phyloP scores from a whole-genome alignment of 1,284 basidiomycete genomes.

The Pseudozyma tsukubaensis region DNA sequence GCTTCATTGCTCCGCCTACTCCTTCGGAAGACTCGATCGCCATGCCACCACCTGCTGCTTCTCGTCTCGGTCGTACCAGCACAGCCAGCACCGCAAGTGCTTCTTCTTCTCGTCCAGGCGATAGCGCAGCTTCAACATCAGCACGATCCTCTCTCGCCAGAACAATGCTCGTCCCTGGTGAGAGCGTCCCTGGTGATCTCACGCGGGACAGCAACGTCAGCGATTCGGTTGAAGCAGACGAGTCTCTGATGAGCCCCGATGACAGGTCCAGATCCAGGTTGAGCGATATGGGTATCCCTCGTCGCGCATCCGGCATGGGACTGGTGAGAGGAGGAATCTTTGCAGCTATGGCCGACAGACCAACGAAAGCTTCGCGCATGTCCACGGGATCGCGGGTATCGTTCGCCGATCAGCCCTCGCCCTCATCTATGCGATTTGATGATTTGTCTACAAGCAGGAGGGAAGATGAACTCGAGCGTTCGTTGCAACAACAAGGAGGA shows the following conservation, averaged over 20 bases:
- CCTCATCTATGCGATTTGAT: slow-evolving; percentile 29
- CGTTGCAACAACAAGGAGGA: slow-evolving; percentile 16
- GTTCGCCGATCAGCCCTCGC: slow-evolving; percentile 31
- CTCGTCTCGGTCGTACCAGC: slow-evolving; percentile 17
- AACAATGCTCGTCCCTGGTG: slow-evolving; percentile 47
- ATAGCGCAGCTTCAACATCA: slow-evolving; percentile 23
- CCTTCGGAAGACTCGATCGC: slow-evolving; percentile 40
- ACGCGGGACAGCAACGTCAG: slow-evolving; percentile 45
- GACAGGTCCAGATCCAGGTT: slow-evolving; percentile 27
- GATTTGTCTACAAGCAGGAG: slow-evolving; percentile 36
- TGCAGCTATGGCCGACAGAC: slow-evolving; percentile 39
- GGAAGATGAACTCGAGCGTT: slow-evolving; percentile 41
- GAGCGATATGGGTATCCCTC: slow-evolving; percentile 39
- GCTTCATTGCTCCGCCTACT: slow-evolving; percentile 42
- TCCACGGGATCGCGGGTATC: slow-evolving; percentile 43
- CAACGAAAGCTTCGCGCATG: slow-evolving; percentile 17
- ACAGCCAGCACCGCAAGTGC: slow-evolving; percentile 20
- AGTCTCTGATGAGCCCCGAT: slow-evolving; percentile 16
- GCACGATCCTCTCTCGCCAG: slow-evolving; percentile 25
- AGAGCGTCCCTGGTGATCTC: slow-evolving; percentile 47
- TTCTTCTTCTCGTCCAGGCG: slow-evolving; percentile 18
- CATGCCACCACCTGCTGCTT: slow-evolving; percentile 34
- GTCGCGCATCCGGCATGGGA: slow-evolving; percentile 31
- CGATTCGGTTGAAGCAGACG: slow-evolving; percentile 35
- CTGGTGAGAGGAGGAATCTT: slow-evolving; percentile 45